Base-by-base conservation (phyloP, 176 grass and related monocot genomes). In the Pontederia paniculata region DNA sequence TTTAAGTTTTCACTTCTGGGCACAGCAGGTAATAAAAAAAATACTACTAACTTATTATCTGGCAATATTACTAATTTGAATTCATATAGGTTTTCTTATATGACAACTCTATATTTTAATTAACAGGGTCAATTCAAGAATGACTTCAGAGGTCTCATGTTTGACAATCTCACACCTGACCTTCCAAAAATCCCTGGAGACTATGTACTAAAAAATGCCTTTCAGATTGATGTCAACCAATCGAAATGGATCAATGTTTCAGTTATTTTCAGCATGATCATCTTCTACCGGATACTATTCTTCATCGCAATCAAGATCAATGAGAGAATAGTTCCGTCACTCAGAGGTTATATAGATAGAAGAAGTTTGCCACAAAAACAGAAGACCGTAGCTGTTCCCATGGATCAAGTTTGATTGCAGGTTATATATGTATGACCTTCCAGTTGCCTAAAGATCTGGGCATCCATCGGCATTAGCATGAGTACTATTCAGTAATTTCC, bases 1-100 rank as follows among this genome's bases (percentile, higher is more conserved):
- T 44, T 78, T 96, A 70, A 96, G 90, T 66, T 96, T 96, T 60
- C 85, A 96, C 78, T 96, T 55, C 77, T 95, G 90, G 90, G 85
- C 90, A 10, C 54, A 89, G 31, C 90, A 95, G 90, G 89, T 95
- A 75, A 73, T 31, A 31, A 31, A 31, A 31, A 5, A 2, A 31
- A 5, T 31, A 31, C 25, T 31, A 31, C 25, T 31, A 31, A 31
- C 25, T 31, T 5, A 31, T 2, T 31, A 31, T 31, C 25, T 31
- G 54, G 46, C 0, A 22, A 52, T 18, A 4, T 1, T 52, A 18
- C 12, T 5, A 52, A 7, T 16, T 5, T 6, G 8, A 50, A 17
- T 52, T 15, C 10, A 52, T n/a, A 52, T 15, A 9, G 10, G 12
- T 15, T 17, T 52, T 18, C 15, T 18, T 52, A 9, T 17, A n/a